Conservation (phyloP, 352 stramenopile genomes). For the Globisporangium camurandrum region DNA sequence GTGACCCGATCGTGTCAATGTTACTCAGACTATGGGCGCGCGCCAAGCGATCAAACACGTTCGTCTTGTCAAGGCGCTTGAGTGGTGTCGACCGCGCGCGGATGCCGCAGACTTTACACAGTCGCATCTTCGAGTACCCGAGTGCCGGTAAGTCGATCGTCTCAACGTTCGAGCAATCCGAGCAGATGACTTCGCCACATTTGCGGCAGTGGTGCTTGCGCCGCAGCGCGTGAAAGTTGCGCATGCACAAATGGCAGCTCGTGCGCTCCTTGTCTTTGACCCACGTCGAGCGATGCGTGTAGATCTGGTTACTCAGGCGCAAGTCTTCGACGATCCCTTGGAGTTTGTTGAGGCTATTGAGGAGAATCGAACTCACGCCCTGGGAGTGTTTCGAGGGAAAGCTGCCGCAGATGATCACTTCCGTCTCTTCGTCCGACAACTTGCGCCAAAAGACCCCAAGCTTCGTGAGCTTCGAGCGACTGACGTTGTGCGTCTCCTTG, state of each 20-base stretch:
- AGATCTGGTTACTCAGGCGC: constrained; percentile 64
- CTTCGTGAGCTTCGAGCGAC: constrained; percentile 48
- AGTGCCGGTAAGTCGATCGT: constrained; percentile 66
- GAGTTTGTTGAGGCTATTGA: constrained; percentile 42
- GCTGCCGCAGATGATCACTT: constrained; percentile 73
- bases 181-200: constrained; percentile 76
- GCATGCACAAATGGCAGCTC: constrained; percentile 67
- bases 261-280: constrained; percentile 67
- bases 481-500: constrained; percentile 60
- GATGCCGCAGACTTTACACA: constrained; percentile 78
- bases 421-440: constrained; percentile 57
- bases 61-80: constrained; percentile 40
- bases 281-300: constrained; percentile 68
- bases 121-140: constrained; percentile 65
- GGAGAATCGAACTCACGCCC: constrained; percentile 39
- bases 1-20: constrained; percentile 22
- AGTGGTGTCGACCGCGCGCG: constrained; percentile 67
- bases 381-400: constrained; percentile 67
- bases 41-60: constrained; percentile 61
- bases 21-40: constrained; percentile 50
- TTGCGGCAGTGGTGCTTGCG: constrained; percentile 80
- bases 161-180: constrained; percentile 68
- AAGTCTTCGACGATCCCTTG: constrained; percentile 69
- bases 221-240: constrained; percentile 67
- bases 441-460: constrained; percentile 69